phyloP scores from a whole-genome alignment of 1,284 basidiomycete genomes.

The Blastosporella zonata region DNA sequence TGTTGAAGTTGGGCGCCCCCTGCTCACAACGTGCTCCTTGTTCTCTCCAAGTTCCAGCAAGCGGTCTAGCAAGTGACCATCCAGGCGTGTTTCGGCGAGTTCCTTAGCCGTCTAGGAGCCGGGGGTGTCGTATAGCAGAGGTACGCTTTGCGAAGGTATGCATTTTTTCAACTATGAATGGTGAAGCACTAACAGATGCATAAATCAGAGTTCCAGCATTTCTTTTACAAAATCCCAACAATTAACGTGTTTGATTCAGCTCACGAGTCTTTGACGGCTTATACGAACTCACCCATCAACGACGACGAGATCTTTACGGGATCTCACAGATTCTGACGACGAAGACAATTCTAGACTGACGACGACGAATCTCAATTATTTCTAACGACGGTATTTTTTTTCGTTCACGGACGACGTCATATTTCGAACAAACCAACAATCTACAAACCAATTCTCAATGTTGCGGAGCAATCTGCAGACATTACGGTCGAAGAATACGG shows the following conservation, averaged over 20 bases:
- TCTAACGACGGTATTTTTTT: slow-evolving; percentile 16
- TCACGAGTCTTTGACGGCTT: slow-evolving; percentile 20
- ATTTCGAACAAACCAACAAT: slow-evolving; percentile 9
- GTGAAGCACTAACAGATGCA: neutral
- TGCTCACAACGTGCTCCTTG: slow-evolving; percentile 10
- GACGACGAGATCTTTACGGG: slow-evolving; percentile 14
- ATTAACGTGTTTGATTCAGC: slow-evolving; percentile 22
- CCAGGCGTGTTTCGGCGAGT: slow-evolving; percentile 15
- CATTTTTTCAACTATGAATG: neutral
- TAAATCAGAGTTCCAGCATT: slow-evolving; percentile 17
- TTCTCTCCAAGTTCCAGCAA: slow-evolving; percentile 17
- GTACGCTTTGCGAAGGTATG: slow-evolving; percentile 18
- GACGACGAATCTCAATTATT: slow-evolving; percentile 9
- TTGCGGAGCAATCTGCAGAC: slow-evolving; percentile 16
- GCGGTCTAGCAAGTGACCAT: slow-evolving; percentile 20
- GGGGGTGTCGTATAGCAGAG: slow-evolving; percentile 18
- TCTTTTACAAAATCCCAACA: slow-evolving; percentile 18
- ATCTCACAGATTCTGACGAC: slow-evolving; percentile 7
- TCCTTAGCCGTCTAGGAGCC: slow-evolving; percentile 15
- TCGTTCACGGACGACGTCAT: slow-evolving; percentile 16
- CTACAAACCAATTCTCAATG: slow-evolving; percentile 14
- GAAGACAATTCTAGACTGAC: slow-evolving; percentile 4
- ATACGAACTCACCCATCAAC: slow-evolving; percentile 10
- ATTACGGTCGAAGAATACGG: slow-evolving; percentile 6
- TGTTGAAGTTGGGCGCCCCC: slow-evolving; percentile 16